phyloP scores from a whole-genome alignment of 1,284 basidiomycete genomes.

The Coriolopsis trogii region DNA sequence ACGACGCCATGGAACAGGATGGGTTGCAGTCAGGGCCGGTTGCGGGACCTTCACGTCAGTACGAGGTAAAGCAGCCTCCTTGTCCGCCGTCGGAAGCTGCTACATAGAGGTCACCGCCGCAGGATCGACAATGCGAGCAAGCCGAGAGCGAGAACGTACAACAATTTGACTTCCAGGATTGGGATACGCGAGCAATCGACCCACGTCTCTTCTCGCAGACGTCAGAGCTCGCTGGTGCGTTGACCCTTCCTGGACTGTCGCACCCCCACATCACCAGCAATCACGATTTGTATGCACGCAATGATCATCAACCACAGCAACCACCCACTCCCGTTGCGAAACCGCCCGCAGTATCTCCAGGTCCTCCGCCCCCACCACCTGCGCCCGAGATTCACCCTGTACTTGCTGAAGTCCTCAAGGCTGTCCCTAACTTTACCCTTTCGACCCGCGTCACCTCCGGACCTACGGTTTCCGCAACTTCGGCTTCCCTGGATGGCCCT shows the following conservation, averaged over 20 bases:
- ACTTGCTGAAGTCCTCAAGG: constrained; percentile 18
- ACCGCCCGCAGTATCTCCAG: neutral
- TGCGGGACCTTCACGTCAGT: constrained; percentile 15
- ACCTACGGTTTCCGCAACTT: constrained; percentile 18
- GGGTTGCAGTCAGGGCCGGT: constrained; percentile 11
- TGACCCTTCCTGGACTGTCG: constrained; percentile 19
- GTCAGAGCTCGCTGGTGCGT: constrained; percentile 32
- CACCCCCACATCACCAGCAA: constrained; percentile 1
- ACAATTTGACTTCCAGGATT: constrained; percentile 18
- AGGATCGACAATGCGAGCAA: constrained; percentile 3
- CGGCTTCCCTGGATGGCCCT: constrained; percentile 14
- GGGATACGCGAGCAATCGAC: constrained; percentile 30
- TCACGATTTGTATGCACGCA: neutral
- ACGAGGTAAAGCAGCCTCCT: constrained; percentile 6
- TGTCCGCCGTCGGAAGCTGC: too few species aligned
- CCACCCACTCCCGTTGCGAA: neutral
- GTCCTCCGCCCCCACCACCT: constrained; percentile 11
- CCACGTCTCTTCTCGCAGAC: constrained; percentile 31
- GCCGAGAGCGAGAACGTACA: constrained; percentile 4
- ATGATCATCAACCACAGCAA: constrained; percentile 4
- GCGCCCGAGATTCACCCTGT: constrained; percentile 20
- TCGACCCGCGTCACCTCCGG: constrained; percentile 22
- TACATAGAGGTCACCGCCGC: constrained; percentile 6
- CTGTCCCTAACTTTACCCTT: constrained; percentile 18
- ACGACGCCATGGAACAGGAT: constrained; percentile 21